phyloP scores from a whole-genome alignment of 2,329 filamentous ascomycete genomes.

The Scopulariopsis brevicaulis region DNA sequence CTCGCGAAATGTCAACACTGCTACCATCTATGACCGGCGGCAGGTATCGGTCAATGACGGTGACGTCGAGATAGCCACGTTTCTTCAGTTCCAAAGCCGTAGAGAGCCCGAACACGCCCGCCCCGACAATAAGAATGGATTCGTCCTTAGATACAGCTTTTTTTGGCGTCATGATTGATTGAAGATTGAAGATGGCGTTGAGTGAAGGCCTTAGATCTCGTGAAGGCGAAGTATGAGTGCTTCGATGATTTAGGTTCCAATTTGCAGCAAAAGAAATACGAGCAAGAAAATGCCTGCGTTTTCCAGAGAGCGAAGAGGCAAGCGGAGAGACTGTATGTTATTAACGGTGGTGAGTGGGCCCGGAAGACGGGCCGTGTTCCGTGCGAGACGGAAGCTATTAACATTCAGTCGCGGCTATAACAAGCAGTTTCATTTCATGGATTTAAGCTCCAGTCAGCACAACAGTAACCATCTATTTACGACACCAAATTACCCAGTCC shows the following conservation, averaged over 20 bases:
- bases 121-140: conserved; percentile 57
- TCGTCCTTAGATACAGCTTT: conserved; percentile 6
- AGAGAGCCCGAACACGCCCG: conserved; percentile 49
- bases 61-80: conserved; percentile 48
- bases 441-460: background rate
- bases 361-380: background rate
- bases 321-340: too few relatives aligned
- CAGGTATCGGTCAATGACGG: conserved; percentile 47
- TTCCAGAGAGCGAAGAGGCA: too few relatives aligned
- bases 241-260: too few relatives aligned
- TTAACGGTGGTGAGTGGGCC: background rate
- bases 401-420: too few relatives aligned
- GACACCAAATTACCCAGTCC: background rate
- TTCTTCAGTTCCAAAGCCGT: conserved; percentile 58
- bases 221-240: too few relatives aligned
- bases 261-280: too few relatives aligned
- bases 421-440: too few relatives aligned
- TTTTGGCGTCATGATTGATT: background rate
- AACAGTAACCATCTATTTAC: background rate
- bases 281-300: too few relatives aligned
- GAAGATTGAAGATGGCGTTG: too few relatives aligned
- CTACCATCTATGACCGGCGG: conserved; percentile 49
- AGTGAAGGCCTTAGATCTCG: too few relatives aligned
- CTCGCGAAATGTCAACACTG: conserved; percentile 51
- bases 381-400: background rate